Evolutionary conservation across 495 filamentous ascomycete species (phyloP), one percentile per base, ranked within the genome.

Genomic region (Aspergillus haitiensis): DNA sequence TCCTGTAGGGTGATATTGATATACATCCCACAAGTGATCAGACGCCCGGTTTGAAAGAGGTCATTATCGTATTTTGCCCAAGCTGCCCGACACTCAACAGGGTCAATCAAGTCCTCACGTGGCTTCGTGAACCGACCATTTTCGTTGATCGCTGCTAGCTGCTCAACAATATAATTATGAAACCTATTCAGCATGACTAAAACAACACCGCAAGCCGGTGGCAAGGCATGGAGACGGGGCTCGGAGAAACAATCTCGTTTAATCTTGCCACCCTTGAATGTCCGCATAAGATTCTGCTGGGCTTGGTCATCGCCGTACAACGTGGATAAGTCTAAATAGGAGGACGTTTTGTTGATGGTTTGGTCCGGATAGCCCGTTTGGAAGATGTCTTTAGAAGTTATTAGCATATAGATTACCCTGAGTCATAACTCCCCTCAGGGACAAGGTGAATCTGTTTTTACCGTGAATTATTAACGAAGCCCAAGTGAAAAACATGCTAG

Each of bases 1-100:
- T 95, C 91, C 58, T 89, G 81, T 34, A 94, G 75, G 7, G 89
- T 86, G 64, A 91, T 89, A 76, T 94, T 93, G 67, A 92, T 89
- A 70, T 92, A 94, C 6, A 93, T 76, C 52, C 91, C 89, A 37
- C 88, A 92, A 3, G 88, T 92, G 60, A 93, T 80, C 59, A 94
- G 78, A 40, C 90, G 79, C 36, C 85, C 88, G n/a, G 88, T 91
- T 64, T 95, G 89, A 79, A 95, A 95, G 16, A 95, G 76, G 56
- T 94, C 89, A 56, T 93, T 84, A 62, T 95, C 91, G 60, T 86
- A 87, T 70, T 91, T 89, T 45, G 75, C 78, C 84, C 84, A 87
- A 0, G 85, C 85, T n/a, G 80, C 81, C 47, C 77, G 71, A 5
- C 21, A 27, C 21, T 74, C 76, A 44, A 75, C 72, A 55, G 85